Conservation (phyloP, 768 basidiomycete genomes). For the Stropharia rugosoannulata region DNA sequence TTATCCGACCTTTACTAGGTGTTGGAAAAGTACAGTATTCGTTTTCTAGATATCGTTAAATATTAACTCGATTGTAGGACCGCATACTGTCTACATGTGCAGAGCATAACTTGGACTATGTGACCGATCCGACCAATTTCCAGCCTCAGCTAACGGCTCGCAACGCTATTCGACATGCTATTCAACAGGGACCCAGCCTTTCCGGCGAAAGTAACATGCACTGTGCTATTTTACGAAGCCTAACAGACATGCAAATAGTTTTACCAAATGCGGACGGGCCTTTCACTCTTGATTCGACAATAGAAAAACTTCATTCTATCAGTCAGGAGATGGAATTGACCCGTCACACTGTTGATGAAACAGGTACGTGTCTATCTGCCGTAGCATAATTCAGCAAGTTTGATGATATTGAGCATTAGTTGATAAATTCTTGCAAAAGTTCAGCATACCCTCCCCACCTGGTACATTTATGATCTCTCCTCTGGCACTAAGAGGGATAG, state of each 20-base stretch:
- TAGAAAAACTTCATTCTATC: constrained; percentile 36
- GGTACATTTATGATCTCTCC: constrained; percentile 51
- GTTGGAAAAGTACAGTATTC: constrained; percentile 59
- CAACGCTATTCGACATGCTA: constrained; percentile 63
- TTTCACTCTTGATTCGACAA: constrained; percentile 30
- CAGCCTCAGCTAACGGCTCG: constrained; percentile 71
- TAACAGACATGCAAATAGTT: constrained; percentile 28
- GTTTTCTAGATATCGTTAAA: neutral
- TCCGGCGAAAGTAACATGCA: constrained; percentile 8
- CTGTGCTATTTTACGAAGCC: constrained; percentile 24
- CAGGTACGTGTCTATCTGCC: constrained; percentile 34
- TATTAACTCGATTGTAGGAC: constrained; percentile 43
- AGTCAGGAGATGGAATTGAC: constrained; percentile 33
- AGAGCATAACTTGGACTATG: constrained; percentile 56
- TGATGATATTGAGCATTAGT: constrained; percentile 30
- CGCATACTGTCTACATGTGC: constrained; percentile 81
- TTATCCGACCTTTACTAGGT: constrained; percentile 67
- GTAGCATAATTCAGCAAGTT: constrained; percentile 3
- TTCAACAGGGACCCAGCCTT: constrained; percentile 4
- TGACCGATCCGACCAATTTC: constrained; percentile 70
- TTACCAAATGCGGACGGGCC: constrained; percentile 26
- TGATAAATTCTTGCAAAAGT: constrained; percentile 36
- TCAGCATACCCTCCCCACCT: constrained; percentile 40
- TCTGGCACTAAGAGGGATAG: constrained; percentile 28
- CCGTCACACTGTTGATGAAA: constrained; percentile 38